Base-by-base conservation (phyloP, 2,329 filamentous ascomycete genomes). In the Sarocladium brachiariae region DNA sequence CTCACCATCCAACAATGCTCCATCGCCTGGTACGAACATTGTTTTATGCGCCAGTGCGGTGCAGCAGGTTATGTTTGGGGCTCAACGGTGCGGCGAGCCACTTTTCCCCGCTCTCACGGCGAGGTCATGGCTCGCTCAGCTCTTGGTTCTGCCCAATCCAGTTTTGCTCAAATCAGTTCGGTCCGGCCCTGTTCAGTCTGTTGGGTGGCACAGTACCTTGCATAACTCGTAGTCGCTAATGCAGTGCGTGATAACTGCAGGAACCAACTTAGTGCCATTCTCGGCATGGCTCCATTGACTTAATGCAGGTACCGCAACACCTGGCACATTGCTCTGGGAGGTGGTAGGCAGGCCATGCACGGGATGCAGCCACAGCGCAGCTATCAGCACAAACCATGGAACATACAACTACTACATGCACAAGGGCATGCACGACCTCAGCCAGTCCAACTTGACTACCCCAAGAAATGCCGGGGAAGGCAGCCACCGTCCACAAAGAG, bases 211-310 rank as follows among this genome's bases (percentile, higher is more conserved):
- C 21, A 16, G 39, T 47, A 47, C 43, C 43, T 47, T 47, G 43
- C 43, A 47, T 47, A 47, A 47, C 43, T 47, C n/a, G 27, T 9
- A 3, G 4, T 47, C 43, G 43, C 43, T 47, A 47, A 47, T 47
- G 43, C 43, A 47, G 21, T 14, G 23, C 38, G 8, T 9, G 10
- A 30, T 6, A 13, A 11, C 10, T 47, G 25, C 43, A 47, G 43
- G 43, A 45, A 45, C 39, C 25, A 33, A 47, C 43, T 23, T 31
- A n/a, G 43, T 47, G 8, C 43, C 43, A 21, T 6, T 47, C 33
- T 33, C 18, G 43, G 43, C n/a, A 31, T 19, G 43, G 43, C 43
- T 21, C 25, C n/a, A 47, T 3, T 16, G 27, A 6, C 13, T 31
- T 47, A 33, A 47, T 47, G 43, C 43, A 47, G 43, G 43, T 31